Evolutionary conservation across 73 alveolate genomes (phyloP).

Genomic region (Paramecium octaurelia): DNA sequence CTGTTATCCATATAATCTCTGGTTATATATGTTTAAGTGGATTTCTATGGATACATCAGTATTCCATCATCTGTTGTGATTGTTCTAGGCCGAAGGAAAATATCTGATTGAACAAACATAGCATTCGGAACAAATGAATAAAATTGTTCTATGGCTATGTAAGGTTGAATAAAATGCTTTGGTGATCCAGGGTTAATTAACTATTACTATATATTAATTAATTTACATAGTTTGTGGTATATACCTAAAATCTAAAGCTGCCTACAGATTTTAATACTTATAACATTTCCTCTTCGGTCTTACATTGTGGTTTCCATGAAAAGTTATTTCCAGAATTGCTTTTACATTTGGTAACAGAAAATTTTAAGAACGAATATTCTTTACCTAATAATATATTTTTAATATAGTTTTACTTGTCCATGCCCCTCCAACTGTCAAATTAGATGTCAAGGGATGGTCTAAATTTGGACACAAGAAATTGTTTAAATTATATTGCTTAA

Average conservation of each 20-base stretch:
- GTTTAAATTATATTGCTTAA: background rate
- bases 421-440: background rate
- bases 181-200: background rate
- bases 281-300: background rate
- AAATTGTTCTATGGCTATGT: background rate
- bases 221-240: conserved; percentile 3
- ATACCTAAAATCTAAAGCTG: conserved; percentile 32
- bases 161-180: background rate
- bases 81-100: background rate
- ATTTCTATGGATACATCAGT: background rate
- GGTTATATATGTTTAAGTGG: background rate
- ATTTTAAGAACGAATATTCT: background rate
- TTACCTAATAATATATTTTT: background rate
- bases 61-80: conserved; percentile 16
- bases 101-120: conserved; percentile 57
- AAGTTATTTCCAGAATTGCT: background rate
- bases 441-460: background rate
- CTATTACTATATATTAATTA: background rate
- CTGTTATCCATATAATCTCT: background rate
- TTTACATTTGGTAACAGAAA: conserved; percentile 10
- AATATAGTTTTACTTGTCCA: background rate
- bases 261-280: background rate
- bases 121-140: conserved; percentile 12
- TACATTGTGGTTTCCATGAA: conserved; percentile 53
- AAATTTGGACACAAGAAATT: conserved; percentile 25